Evolutionary conservation across 1,284 basidiomycete species (phyloP), one percentile per base, ranked within the genome.

Genomic region (Cystobasidium slooffiae): DNA sequence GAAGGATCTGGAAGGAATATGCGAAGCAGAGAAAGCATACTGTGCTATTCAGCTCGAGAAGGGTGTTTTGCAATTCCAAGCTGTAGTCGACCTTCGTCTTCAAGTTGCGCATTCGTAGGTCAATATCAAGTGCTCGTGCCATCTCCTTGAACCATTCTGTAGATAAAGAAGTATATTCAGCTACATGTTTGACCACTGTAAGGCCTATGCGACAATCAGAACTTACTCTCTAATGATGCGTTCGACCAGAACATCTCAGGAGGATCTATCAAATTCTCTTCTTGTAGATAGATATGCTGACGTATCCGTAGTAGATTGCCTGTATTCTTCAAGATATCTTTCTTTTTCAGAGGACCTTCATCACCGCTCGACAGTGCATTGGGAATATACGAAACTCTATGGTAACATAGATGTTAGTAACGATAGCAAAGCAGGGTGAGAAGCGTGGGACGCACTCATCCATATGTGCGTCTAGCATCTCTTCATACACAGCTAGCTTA

Each of bases 401-500:
- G n/a, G 31, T 24, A n/a, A 16, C 51, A 6, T n/a, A 6, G 39
- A 47, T 9, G 22, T 37, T n/a, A 10, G 47, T 43, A 4, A 0
- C n/a, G 43, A 39, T 22, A 20, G 41, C 22, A 20, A 20, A 22
- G 20, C 18, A 44, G 18, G 41, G n/a, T 7, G 39, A 46, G n/a
- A 22, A 10, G 3, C 22, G 1, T 9, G 62, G 20, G 46, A 74
- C 75, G 22, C 72, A 78, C 74, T 78, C 75, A 37, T 78, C 76
- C 10, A 79, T 76, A 49, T 77, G 78, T 18, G 66, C 76, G 63
- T 80, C 79, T 10, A 80, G 77, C 52, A 75, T 69, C 63, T 78
- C 77, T 62, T 80, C 79, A 74, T 79, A 79, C 8, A 79, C 78
- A 8, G 76, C 79, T 37, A 80, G 76, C 72, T 80, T 80, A 5